phyloP scores from a whole-genome alignment of 805 yeast species.

The Lachancea sp. region DNA sequence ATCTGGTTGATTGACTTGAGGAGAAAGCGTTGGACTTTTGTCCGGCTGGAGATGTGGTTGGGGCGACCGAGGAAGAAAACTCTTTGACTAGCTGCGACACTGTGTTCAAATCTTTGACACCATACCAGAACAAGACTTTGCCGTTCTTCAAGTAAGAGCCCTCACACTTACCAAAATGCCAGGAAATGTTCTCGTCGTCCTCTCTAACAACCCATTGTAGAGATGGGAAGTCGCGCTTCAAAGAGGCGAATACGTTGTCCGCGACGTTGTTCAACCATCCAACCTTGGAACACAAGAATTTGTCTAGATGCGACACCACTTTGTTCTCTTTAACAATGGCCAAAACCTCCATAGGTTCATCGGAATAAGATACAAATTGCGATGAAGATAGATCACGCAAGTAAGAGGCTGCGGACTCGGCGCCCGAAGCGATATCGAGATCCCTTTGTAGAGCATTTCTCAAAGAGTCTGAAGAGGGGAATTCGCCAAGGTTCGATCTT shows the following conservation, averaged over 20 bases:
- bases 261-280: conserved; percentile 98
- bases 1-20: conserved; percentile 42
- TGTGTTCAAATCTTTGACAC: conserved; percentile 57
- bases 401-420: conserved; percentile 72
- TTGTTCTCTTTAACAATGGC: conserved; percentile 66
- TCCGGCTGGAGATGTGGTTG: conserved; percentile 5
- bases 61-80: conserved; percentile 38
- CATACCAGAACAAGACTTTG: conserved; percentile 90
- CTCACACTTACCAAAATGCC: conserved; percentile 89
- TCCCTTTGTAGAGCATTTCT: conserved; percentile 74
- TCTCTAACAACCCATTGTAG: conserved; percentile 89
- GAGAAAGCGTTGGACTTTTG: conserved; percentile 39
- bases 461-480: conserved; percentile 65
- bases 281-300: conserved; percentile 75
- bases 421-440: conserved; percentile 63
- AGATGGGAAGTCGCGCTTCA: conserved; percentile 63
- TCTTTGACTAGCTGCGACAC: conserved; percentile 58
- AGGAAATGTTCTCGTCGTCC: conserved; percentile 81
- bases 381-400: conserved; percentile 59
- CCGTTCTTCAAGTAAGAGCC: conserved; percentile 92
- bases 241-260: conserved; percentile 83
- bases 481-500: conserved; percentile 62
- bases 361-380: conserved; percentile 76
- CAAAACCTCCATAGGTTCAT: conserved; percentile 90
- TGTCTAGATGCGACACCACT: conserved; percentile 65